Base-by-base conservation (phyloP, 768 basidiomycete species). In the Xerocomus spinulosus region DNA sequence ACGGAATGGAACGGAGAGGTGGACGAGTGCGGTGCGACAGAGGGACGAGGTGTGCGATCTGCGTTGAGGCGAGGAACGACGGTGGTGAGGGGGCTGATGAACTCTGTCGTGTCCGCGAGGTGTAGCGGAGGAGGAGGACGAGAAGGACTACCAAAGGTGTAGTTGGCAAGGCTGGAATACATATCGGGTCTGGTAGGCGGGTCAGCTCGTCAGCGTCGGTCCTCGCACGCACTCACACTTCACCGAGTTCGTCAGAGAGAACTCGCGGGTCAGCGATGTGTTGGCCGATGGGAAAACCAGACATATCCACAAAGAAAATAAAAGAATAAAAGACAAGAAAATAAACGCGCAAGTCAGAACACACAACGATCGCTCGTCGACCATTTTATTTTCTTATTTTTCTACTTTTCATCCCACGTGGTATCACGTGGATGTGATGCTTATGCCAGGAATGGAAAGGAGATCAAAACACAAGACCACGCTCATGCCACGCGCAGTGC, bases 1-100 rank as follows among this genome's bases (percentile, higher is more conserved):
- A 50, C 60, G 53, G 36, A 30, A 39, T 37, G 38, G 38, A 39
- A 39, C 24, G 24, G 38, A 17, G 38, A 39, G n/a, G 20, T 24
- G 38, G 38, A 14, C 3, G 38, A n/a, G 38, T 25, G 45, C 9
- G 41, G 28, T 6, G 68, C 69, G 28, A 76, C 57, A 21, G 76
- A 76, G 9, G 70, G 71, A 33, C 76, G 73, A 5, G 76, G 75
- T 0, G 76, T 76, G 30, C 66, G 69, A 54, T 77, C 73, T 17
- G 64, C 39, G 30, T 67, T 69, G 34, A 49, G n/a, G 10, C 58
- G 48, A 21, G 24, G 24, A 15, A 26, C 15, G 20, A 56, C 4
- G 53, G 34, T 18, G 3, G 68, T 62, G 49, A 77, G 69, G 0
- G 73, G 74, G 38, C 71, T 73, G 56, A 72, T 63, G 33, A 53